A percentile compares a stretch with the other conserved stretches of the same genome.
Conservation (phyloP, 192 early-diverging fungal species). For the Coemansia sp. region DNA sequence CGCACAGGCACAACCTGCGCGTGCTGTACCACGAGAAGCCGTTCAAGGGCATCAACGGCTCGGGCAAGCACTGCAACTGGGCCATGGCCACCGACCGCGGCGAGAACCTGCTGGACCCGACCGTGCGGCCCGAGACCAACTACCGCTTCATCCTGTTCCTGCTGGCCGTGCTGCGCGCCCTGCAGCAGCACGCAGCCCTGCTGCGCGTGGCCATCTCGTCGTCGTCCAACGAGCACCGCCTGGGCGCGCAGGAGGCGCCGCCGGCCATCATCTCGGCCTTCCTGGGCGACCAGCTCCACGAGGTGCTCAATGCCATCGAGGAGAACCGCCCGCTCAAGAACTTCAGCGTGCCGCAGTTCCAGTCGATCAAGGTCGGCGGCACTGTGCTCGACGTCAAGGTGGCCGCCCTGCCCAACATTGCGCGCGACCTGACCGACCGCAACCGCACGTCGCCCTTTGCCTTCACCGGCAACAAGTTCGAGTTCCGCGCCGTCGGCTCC, state of each 20-base stretch:
- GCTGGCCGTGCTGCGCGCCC: constrained; percentile 87
- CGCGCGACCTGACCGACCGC: constrained; percentile 97
- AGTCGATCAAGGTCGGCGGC: constrained; percentile 92
- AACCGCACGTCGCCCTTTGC: constrained; percentile 99
- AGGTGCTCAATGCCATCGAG: constrained; percentile 93
- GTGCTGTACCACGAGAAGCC: constrained; percentile 99
- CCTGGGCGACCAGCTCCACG: constrained; percentile 95
- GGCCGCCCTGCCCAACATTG: constrained; percentile 85
- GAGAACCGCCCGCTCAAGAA: constrained; percentile 84
- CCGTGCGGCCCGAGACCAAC: constrained; percentile 97
- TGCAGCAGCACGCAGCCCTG: constrained; percentile 89
- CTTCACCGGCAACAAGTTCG: constrained; percentile 99
- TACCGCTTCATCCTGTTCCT: constrained; percentile 97
- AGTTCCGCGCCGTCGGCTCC: constrained; percentile 99
- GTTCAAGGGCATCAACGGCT: constrained; percentile 98
- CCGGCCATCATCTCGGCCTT: constrained; percentile 97
- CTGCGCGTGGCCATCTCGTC: constrained; percentile 92
- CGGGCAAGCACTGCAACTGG: constrained; percentile 99
- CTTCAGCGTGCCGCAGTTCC: constrained; percentile 87
- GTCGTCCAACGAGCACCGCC: constrained; percentile 96
- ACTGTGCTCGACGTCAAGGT: constrained; percentile 96
- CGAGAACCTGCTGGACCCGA: constrained; percentile 97
- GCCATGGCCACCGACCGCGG: constrained; percentile 91
- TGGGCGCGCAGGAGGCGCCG: constrained; percentile 98
- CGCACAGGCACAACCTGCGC: constrained; percentile 97